Conservation (phyloP, 1,284 basidiomycete species). For the Cutaneotrichosporon sp. region DNA sequence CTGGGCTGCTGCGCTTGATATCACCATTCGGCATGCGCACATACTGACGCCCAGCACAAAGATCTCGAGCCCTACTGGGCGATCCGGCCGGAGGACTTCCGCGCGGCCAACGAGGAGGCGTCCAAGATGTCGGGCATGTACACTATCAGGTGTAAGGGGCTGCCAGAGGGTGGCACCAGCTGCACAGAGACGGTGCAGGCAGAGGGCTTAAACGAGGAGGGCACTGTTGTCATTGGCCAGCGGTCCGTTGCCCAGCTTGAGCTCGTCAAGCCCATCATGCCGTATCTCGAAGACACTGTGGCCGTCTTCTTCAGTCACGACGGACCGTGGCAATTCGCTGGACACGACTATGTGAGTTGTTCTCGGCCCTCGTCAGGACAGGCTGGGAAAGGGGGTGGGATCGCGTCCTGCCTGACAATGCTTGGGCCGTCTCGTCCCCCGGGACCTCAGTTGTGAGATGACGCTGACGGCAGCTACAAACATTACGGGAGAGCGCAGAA, state of each 20-base stretch:
- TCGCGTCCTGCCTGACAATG: too few relatives aligned
- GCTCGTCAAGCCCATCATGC: slow-evolving; percentile 30
- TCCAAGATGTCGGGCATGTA: slow-evolving; percentile 35
- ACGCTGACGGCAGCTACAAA: slow-evolving; percentile 25
- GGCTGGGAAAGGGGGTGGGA: too few relatives aligned
- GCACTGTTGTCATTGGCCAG: slow-evolving; percentile 23
- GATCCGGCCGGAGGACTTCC: slow-evolving; percentile 26
- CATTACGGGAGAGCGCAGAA: slow-evolving; percentile 31
- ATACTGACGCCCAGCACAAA: slow-evolving; percentile 29
- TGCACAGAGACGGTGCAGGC: slow-evolving; percentile 28
- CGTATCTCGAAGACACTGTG: slow-evolving; percentile 32
- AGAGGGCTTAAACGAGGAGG: slow-evolving; percentile 33
- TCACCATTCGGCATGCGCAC: neutral
- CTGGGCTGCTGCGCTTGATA: neutral
- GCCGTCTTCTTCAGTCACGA: slow-evolving; percentile 43
- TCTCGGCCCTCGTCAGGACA: too few relatives aligned
- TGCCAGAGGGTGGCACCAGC: neutral
- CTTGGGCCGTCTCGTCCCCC: too few relatives aligned
- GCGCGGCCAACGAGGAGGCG: slow-evolving; percentile 19
- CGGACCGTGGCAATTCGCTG: slow-evolving; percentile 45
- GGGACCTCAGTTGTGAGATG: too few relatives aligned
- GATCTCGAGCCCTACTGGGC: slow-evolving; percentile 47
- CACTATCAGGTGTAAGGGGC: slow-evolving; percentile 33
- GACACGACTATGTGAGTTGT: slow-evolving; percentile 43
- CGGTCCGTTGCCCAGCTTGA: slow-evolving; percentile 35